Base-by-base conservation (phyloP, 1,284 basidiomycete genomes). In the Porogramme epimiltina region DNA sequence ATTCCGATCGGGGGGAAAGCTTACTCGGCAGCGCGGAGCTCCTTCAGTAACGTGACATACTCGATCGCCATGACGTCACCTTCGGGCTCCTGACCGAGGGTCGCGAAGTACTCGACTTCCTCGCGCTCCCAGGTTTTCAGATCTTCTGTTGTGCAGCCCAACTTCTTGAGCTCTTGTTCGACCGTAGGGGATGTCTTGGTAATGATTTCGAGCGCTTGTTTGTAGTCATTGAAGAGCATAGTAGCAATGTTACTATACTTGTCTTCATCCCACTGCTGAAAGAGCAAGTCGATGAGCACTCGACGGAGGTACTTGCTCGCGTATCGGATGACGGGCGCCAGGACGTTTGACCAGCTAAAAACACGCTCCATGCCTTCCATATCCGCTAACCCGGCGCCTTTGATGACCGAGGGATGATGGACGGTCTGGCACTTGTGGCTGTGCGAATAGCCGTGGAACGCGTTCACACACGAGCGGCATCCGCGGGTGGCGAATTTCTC, bases 381-480 rank as follows among this genome's bases (percentile, higher is more conserved):
- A 45, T 71, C 69, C 45, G 69, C 68, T 2, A 67, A 49, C 1
- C 70, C 67, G 18, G 58, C 48, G 1, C 67, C 68, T 2, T 33
- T 13, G 10, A 64, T 54, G 43, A 61, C 49, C 42, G 61, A 58
- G 0, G 65, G 69, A 34, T 71, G 69, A 49, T 61, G 59, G 8
- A 45, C 13, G 0, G 67, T 39, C 52, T 72, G 69, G 49, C 70
- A 73, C 0, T 20, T 8, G 18, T 63, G 63, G 42, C 56, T 52
- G 52, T 73, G 70, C 0, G 65, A 64, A 45, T 71, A 66, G 0
- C 69, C 66, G 47, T 73, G 68, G 49, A 73, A 73, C 2, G 65
- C 55, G 25, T 60, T 61, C 6, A 67, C 61, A 24, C 61, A 62
- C 19, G 64, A 53, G 0, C 55, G 51, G 0, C 38, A n/a, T 0